Conservation (phyloP, 2,329 filamentous ascomycete species). For the Fusarium xyrophilum region DNA sequence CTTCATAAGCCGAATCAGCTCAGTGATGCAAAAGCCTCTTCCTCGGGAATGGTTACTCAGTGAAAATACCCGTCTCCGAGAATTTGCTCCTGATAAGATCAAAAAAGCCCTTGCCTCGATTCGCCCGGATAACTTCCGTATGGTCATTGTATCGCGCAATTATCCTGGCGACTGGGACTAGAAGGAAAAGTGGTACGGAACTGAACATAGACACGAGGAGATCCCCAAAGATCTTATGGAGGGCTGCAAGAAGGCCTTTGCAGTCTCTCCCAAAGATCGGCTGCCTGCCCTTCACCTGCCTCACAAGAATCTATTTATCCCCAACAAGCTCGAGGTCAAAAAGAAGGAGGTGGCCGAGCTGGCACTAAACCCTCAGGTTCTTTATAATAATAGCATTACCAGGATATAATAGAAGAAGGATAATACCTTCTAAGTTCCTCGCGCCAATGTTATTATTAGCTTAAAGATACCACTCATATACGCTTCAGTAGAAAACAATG, state of each 20-base stretch:
- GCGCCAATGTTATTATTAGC: conserved; percentile 84
- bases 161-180: conserved; percentile 84
- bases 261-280: conserved; percentile 63
- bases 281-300: conserved; percentile 81
- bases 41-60: conserved; percentile 89
- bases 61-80: conserved; percentile 75
- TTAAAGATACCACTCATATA: conserved; percentile 81
- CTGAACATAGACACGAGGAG: conserved; percentile 84
- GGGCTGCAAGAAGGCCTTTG: conserved; percentile 70
- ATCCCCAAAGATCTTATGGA: conserved; percentile 78
- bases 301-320: conserved; percentile 94
- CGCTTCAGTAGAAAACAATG: conserved; percentile 76
- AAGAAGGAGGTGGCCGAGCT: conserved; percentile 88
- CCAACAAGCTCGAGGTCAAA: conserved; percentile 89
- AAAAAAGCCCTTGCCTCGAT: conserved; percentile 75
- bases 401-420: conserved; percentile 99
- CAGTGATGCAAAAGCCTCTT: conserved; percentile 89
- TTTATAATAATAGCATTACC: conserved; percentile 81
- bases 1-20: conserved; percentile 85
- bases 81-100: conserved; percentile 82
- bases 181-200: conserved; percentile 98
- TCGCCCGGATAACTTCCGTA: conserved; percentile 86
- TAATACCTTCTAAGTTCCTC: conserved; percentile 97
- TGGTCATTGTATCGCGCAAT: conserved; percentile 82
- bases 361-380: conserved; percentile 75